Evolutionary conservation across 257 asterid genomes (phyloP).

Genomic region (Mitragyna speciosa): DNA sequence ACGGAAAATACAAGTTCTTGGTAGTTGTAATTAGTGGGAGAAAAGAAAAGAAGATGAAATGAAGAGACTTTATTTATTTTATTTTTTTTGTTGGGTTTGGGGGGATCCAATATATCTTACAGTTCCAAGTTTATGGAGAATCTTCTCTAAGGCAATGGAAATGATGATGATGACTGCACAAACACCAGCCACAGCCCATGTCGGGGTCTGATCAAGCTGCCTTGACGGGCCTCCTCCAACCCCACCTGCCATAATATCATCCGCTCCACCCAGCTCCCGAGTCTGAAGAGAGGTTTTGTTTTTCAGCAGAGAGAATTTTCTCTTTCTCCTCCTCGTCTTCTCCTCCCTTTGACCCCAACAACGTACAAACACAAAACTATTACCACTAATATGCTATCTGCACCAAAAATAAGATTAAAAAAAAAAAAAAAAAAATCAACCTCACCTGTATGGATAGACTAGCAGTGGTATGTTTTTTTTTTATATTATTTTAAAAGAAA

Average conservation of each 20-base stretch:
- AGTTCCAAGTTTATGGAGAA: conserved; percentile 73
- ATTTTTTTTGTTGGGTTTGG: too few relatives aligned
- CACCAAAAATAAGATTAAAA: too few relatives aligned
- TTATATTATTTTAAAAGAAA: too few relatives aligned
- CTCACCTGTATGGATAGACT: too few relatives aligned
- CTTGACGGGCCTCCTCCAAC: conserved; percentile 27
- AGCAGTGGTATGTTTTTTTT: too few relatives aligned
- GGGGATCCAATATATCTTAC: conserved; percentile 27
- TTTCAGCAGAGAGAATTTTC: not conserved
- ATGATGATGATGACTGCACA: conserved; percentile 70
- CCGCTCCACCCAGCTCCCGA: not conserved
- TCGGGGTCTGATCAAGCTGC: conserved; percentile 69
- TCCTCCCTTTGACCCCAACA: too few relatives aligned
- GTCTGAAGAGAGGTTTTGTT: not conserved
- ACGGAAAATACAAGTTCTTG: too few relatives aligned
- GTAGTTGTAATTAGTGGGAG: too few relatives aligned
- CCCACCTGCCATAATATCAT: conserved; percentile 50
- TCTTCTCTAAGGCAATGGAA: conserved; percentile 68
- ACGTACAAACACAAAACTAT: too few relatives aligned
- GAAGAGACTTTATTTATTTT: too few relatives aligned
- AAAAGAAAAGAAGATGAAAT: not conserved
- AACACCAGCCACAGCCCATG: conserved; percentile 94
- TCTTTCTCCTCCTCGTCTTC: not conserved
- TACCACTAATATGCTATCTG: too few relatives aligned
- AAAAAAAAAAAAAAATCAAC: too few relatives aligned